Conservation (phyloP, 2,329 filamentous ascomycete genomes). For the Trichoderma sp. region DNA sequence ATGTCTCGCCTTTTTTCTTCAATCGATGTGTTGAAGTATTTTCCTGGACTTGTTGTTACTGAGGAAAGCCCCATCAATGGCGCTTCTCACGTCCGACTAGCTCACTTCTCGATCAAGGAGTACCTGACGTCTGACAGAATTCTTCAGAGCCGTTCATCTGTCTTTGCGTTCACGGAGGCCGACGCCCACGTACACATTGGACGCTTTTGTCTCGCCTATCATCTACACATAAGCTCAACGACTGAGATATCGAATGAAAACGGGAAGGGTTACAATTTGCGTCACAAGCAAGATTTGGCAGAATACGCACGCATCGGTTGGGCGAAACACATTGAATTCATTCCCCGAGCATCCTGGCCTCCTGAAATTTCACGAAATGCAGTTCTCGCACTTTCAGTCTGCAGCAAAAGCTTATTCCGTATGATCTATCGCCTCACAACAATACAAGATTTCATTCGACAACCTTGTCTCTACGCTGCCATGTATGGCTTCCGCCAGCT, state of each 20-base stretch:
- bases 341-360: background rate
- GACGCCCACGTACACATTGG: slow-evolving; percentile 13
- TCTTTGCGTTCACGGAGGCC: slow-evolving; percentile 5
- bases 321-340: background rate
- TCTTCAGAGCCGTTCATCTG: background rate
- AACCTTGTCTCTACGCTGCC: background rate
- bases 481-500: background rate
- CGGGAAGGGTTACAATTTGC: no score
- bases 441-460: background rate
- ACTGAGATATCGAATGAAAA: background rate
- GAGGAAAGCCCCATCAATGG: background rate
- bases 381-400: background rate
- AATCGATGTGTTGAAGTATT: slow-evolving; percentile 2
- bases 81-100: background rate
- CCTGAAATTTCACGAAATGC: background rate
- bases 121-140: slow-evolving; percentile 16
- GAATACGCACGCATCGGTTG: background rate
- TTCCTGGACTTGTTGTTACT: slow-evolving; percentile 4
- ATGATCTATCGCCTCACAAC: background rate
- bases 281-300: background rate
- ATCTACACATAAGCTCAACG: background rate
- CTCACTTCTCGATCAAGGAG: slow-evolving; percentile 20
- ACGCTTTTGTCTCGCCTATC: slow-evolving; percentile 8
- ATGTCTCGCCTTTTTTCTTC: background rate
- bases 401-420: background rate